Base-by-base conservation (phyloP, 352 stramenopile genomes). In the Phytophthora idaei region DNA sequence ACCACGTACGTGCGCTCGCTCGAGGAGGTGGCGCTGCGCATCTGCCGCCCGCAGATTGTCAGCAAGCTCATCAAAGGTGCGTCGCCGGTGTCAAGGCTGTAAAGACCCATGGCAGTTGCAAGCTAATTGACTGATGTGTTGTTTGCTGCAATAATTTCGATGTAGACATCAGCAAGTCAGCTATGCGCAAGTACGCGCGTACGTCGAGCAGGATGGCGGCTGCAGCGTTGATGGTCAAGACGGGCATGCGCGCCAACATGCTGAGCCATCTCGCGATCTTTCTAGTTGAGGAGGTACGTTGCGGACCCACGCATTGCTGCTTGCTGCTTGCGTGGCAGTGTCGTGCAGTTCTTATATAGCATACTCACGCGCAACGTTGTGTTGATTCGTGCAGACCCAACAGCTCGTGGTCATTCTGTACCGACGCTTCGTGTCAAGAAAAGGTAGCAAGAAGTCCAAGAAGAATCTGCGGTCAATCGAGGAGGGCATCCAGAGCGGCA, bases 41-140 rank as follows among this genome's bases (percentile, higher is more conserved):
- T 81, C 50, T 82, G 76, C 52, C 74, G 78, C 29, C 81, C 83
- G 29, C 83, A 77, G 50, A 63, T 85, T 61, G 81, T 92, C 29
- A 76, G 81, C 69, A 95, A 93, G 65, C 74, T 95, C 34, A 85
- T 95, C 54, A 95, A 95, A 80, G 87, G 86, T 90, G 49, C 29
- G 42, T 54, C 41, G 34, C 66, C 15, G 21, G 15, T 58, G 21
- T 34, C 28, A 12, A n/a, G n/a, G 25, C 21, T 32, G 12, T 31
- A 34, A 10, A 58, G 3, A 61, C 10, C 8, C 61, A 31, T 58
- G 12, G 12, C 5, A 42, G 59, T 28, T 50, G 42, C 53, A 45
- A 10, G n/a, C 7, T 29, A 9, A 17, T 37, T 58, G 36, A 36
- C 39, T 42, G 17, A 28, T 34, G 25, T 39, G 9, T 12, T 62